Conservation (phyloP, 176 grass and related monocot species). For the Carex cristatella region DNA sequence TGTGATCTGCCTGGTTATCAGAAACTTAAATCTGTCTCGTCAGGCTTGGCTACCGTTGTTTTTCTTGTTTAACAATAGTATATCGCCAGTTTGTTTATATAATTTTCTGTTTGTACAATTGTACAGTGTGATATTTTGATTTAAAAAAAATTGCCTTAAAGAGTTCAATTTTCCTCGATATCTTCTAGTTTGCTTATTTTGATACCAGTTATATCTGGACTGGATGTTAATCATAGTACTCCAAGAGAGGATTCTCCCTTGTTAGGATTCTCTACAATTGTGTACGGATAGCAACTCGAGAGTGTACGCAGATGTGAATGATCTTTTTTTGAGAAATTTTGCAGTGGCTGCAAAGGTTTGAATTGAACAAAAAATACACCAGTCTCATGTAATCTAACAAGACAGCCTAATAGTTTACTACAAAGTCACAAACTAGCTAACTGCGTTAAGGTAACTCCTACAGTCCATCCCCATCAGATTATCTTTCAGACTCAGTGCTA, state of each 20-base stretch:
- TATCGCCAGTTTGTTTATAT: background rate
- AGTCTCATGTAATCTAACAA: no score
- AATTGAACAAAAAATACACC: no score
- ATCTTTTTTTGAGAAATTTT: no score
- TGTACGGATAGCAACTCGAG: background rate
- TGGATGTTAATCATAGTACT: background rate
- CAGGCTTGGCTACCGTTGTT: background rate
- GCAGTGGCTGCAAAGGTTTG: no score
- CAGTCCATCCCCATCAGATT: no score
- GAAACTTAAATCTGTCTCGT: background rate
- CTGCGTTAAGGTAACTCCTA: no score
- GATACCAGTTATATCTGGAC: background rate
- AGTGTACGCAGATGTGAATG: no score
- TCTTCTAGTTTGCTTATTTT: background rate
- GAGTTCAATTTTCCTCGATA: background rate
- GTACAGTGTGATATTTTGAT: background rate
- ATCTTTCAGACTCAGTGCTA: no score
- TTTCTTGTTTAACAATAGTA: background rate
- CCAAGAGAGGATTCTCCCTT: background rate
- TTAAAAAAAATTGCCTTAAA: background rate
- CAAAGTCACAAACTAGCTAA: no score
- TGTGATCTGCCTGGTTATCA: background rate
- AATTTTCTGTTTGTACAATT: background rate
- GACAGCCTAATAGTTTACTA: no score
- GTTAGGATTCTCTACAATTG: background rate